A percentile compares a stretch with the other conserved stretches of the same genome.
Evolutionary conservation across 1,284 basidiomycete species (phyloP).

Genomic region (Golubevia sp.): DNA sequence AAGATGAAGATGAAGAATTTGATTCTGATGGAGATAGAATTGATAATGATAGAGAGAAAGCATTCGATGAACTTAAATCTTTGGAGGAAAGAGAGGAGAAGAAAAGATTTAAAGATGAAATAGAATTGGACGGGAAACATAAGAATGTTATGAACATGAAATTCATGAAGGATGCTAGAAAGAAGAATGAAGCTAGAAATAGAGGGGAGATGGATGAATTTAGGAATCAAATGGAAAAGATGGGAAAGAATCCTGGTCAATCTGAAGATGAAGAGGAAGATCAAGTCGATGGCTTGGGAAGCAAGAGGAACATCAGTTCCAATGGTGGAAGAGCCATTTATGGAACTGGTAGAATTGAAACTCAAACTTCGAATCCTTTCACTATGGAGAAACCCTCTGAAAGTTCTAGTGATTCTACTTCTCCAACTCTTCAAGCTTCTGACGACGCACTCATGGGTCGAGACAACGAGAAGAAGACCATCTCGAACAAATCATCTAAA

Average conservation of each 20-base stretch:
- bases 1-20: slow-evolving; percentile 18
- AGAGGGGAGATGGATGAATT: slow-evolving; percentile 36
- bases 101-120: not conserved
- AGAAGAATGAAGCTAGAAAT: slow-evolving; percentile 24
- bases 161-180: slow-evolving; percentile 57
- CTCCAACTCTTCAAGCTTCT: not conserved
- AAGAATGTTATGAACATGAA: slow-evolving; percentile 42
- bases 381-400: not conserved
- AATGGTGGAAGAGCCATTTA: slow-evolving; percentile 42
- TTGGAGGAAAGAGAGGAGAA: slow-evolving; percentile 14
- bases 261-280: slow-evolving; percentile 14
- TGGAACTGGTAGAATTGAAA: slow-evolving; percentile 10
- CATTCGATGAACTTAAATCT: slow-evolving; percentile 45
- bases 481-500: not conserved
- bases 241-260: slow-evolving; percentile 14
- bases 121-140: slow-evolving; percentile 1
- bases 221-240: slow-evolving; percentile 17
- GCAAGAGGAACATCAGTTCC: slow-evolving; percentile 14
- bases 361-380: not conserved
- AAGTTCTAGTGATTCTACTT: not conserved
- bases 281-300: slow-evolving; percentile 9
- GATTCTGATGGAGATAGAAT: slow-evolving; percentile 14
- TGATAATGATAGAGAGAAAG: slow-evolving; percentile 10
- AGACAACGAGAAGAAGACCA: not conserved
- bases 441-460: not conserved